Evolutionary conservation across 129 eudicot species (phyloP), one percentile per base, ranked within the genome.

Genomic region (Pittosporum tobira): DNA sequence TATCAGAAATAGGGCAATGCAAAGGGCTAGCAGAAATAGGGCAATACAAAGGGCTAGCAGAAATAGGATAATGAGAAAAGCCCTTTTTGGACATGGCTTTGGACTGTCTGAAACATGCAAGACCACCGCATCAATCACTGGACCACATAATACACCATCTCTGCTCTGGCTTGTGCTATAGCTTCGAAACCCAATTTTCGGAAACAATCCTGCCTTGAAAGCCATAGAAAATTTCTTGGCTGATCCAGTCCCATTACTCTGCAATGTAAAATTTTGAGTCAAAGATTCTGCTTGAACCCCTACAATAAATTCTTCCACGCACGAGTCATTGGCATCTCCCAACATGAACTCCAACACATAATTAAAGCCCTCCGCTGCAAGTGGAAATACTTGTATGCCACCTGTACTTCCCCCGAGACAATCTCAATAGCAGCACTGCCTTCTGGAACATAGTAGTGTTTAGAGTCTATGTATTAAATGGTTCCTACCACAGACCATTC

Each of bases 321-420:
- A 74, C 3, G 66, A 62, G 63, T 74, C 66, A 57, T 68, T 74
- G 16, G 79, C 79, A 29, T 74, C 79, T 23, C 74, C 74, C 40
- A 68, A 65, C 49, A 36, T 55, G 70, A 74, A 74, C 31, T 74
- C 68, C 14, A 74, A 30, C 16, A 24, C 28, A 56, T 73, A 66
- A 30, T 30, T 28, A 3, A 74, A 61, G n/a, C 59, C 74, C 50
- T 55, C 63, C 10, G 25, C 6, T 16, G 25, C 6, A 12, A 74
- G 73, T 25, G 14, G 23, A 48, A 2, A 36, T 11, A 74, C 61
- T 43, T 68, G 74, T 34, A 68, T 54, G 23, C 74, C 79, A 3
- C 65, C 40, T 29, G 61, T 50, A 52, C 14, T 43, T 18, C 73
- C 73, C 3, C 73, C 3, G 69, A 60, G 38, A 74, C 59, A 11